These are phyloP conservation scores for Trichomonascaceae sp. DNA, from an alignment of 1,139 yeast species.

Conservation along the genomic window DNA sequence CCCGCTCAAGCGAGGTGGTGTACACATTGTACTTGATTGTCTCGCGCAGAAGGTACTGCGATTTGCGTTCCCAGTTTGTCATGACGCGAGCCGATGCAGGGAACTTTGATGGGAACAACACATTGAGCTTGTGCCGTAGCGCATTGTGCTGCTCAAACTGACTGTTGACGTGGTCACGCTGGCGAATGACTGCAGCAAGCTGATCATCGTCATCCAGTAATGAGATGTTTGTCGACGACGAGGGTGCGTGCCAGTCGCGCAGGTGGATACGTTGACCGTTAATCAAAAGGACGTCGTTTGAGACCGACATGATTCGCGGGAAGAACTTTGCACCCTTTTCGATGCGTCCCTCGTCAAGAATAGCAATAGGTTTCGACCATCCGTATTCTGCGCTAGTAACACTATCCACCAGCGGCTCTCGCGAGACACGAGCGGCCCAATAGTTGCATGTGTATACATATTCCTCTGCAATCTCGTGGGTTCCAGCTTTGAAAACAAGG, in stretches of 20 bases:
- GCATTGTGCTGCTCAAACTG: slow-evolving; percentile 19
- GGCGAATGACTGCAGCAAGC: slow-evolving; percentile 14
- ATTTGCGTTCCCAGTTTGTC: slow-evolving; percentile 23
- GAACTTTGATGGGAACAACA: slow-evolving; percentile 15
- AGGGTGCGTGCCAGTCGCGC: slow-evolving; percentile 23
- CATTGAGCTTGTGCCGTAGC: slow-evolving; percentile 13
- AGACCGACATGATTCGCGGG: slow-evolving; percentile 8
- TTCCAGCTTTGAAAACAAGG: slow-evolving; percentile 37
- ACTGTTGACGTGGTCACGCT: slow-evolving; percentile 14
- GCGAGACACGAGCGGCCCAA: slow-evolving; percentile 80
- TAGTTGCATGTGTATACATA: slow-evolving; percentile 72
- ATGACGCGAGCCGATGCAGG: slow-evolving; percentile 19
- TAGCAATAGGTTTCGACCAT: slow-evolving; percentile 37
- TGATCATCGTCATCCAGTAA: slow-evolving; percentile 18
- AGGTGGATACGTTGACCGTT: slow-evolving; percentile 14
- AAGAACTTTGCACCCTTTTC: neutral
- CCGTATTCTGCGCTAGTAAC: slow-evolving; percentile 73
- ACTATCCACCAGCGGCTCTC: slow-evolving; percentile 52
- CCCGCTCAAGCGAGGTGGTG: slow-evolving; percentile 16
- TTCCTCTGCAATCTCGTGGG: slow-evolving; percentile 54
- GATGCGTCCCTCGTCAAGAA: slow-evolving; percentile 3
- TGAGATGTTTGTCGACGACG: slow-evolving; percentile 17
- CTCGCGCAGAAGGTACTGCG: slow-evolving; percentile 21
- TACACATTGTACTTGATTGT: slow-evolving; percentile 22
- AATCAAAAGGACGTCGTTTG: slow-evolving; percentile 15